A percentile compares a stretch with the other conserved stretches of the same genome.
phyloP scores from a whole-genome alignment of 176 grass and related monocot genomes.

The Rhynchospora breviuscula region DNA sequence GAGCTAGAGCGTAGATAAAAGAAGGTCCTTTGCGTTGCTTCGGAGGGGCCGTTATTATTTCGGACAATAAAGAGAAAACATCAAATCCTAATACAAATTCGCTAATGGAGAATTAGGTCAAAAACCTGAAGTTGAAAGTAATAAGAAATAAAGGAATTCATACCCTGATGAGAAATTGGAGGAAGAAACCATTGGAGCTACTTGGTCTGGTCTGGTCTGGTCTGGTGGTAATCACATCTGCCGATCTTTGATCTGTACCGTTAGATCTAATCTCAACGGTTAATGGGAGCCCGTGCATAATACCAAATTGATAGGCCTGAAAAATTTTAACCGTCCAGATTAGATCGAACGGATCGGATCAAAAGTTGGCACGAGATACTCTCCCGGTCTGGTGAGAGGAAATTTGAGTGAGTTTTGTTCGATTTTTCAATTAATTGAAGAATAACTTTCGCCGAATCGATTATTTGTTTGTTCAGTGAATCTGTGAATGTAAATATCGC shows the following conservation, averaged over 20 bases:
- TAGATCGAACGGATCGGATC: too few relatives aligned
- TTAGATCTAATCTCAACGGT: too few relatives aligned
- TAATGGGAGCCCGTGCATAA: too few relatives aligned
- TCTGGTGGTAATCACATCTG: too few relatives aligned
- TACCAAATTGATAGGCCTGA: too few relatives aligned
- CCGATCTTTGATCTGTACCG: too few relatives aligned
- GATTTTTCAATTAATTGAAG: not conserved
- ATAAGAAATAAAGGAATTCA: not conserved
- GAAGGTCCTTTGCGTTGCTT: constrained; percentile 45
- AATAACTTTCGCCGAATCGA: not conserved
- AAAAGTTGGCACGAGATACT: too few relatives aligned
- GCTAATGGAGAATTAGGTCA: not conserved
- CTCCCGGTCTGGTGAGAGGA: constrained; percentile 7
- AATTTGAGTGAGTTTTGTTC: not conserved
- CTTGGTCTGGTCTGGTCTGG: too few relatives aligned
- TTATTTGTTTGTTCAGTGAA: not conserved
- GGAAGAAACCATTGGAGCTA: constrained; percentile 40
- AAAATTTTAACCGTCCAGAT: too few relatives aligned
- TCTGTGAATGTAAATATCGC: not conserved
- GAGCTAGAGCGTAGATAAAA: constrained; percentile 56
- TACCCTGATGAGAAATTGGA: constrained; percentile 49
- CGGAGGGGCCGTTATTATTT: constrained; percentile 37
- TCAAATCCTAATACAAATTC: not conserved
- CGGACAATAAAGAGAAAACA: constrained; percentile 5
- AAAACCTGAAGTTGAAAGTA: constrained; percentile 9